Base-by-base conservation (phyloP, 306 rosid species). In the Urtica urens region DNA sequence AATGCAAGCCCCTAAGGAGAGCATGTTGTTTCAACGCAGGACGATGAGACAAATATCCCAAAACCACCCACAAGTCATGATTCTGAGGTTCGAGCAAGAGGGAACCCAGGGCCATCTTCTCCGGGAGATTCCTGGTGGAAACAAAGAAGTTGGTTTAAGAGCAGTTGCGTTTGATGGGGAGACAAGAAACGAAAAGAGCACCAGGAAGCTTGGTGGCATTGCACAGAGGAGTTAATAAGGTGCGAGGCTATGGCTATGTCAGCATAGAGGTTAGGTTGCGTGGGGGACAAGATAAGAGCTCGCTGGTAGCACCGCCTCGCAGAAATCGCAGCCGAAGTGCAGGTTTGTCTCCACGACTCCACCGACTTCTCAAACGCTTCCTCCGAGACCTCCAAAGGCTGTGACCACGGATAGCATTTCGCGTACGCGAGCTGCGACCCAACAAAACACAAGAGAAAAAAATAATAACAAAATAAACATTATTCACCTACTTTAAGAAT, bases 101-200 rank as follows among this genome's bases (percentile, higher is more conserved):
- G 52, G 96, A 83, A 56, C 93, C 96, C 65, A 88, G 17, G 45
- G 80, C 72, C 96, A 88, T 80, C 79, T 78, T 88, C 65, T 83
- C 86, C 34, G 83, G 53, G 23, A 77, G 59, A 67, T 53, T 71
- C 93, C 96, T 87, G 82, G 69, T 56, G 10, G 13, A 31, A 31
- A n/a, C n/a, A n/a, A n/a, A n/a, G n/a, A n/a, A n/a, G n/a, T n/a
- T n/a, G n/a, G n/a, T n/a, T n/a, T n/a, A n/a, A n/a, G n/a, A n/a
- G n/a, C n/a, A n/a, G n/a, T n/a, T n/a, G n/a, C n/a, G n/a, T n/a
- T n/a, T n/a, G n/a, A n/a, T n/a, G n/a, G n/a, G n/a, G 37, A 31
- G 13, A 31, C 7, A 31, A 31, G 13, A 31, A 31, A 31, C 37
- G 40, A 35, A 13, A 61, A 61, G 46, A 57, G 55, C 52, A 56